These are phyloP conservation scores for Rhododendron ovatum DNA, from an alignment of 148 eudicot genomes.

Conservation along the genomic window DNA sequence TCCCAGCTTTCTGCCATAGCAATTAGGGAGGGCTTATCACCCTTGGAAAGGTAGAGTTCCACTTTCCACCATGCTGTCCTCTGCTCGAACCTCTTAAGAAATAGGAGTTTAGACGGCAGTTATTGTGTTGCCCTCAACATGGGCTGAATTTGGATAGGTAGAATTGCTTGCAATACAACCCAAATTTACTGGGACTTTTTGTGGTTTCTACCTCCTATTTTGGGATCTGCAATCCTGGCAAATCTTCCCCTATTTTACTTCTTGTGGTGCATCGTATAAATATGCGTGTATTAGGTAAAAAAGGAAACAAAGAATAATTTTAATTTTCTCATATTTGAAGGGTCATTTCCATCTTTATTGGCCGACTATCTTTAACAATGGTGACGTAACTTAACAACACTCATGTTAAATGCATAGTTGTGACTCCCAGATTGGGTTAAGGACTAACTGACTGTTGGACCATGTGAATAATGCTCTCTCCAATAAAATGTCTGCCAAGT, in stretches of 20 bases:
- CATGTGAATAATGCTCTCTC: background rate
- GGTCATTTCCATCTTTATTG: background rate
- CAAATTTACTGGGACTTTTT: background rate
- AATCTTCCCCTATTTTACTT: background rate
- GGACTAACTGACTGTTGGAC: background rate
- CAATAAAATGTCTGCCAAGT: background rate
- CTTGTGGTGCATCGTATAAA: no score
- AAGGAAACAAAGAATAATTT: background rate
- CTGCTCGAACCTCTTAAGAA: background rate
- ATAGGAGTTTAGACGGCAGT: background rate
- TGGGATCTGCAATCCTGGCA: background rate
- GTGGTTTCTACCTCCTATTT: background rate
- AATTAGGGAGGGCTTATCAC: background rate
- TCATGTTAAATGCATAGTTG: background rate
- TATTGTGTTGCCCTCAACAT: background rate
- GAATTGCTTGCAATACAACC: background rate
- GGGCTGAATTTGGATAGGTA: background rate
- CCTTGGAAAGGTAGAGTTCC: background rate
- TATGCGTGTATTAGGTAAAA: background rate
- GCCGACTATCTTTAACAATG: no score
- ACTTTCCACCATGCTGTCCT: background rate
- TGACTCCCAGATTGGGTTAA: background rate
- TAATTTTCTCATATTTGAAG: background rate
- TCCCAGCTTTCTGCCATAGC: background rate
- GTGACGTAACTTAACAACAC: background rate